Conservation (phyloP, 352 stramenopile genomes). For the Globisporangium acanthophoron region DNA sequence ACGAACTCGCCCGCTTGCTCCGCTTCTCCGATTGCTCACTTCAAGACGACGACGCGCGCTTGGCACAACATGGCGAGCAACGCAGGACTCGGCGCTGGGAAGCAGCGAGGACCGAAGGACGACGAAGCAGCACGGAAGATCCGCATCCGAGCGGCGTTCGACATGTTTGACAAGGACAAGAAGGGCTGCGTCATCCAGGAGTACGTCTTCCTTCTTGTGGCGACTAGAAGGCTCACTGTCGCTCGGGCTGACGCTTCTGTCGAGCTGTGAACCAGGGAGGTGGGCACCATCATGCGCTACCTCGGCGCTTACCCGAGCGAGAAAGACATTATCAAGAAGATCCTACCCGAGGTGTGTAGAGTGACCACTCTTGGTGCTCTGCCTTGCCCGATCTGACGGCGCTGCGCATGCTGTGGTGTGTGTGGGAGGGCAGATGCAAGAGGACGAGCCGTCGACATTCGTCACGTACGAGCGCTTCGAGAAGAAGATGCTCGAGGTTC, state of each 20-base stretch:
- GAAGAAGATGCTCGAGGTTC: constrained; percentile 91
- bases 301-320: constrained; percentile 88
- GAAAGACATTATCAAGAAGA: constrained; percentile 89
- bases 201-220: constrained; percentile 12
- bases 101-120: constrained; percentile 27
- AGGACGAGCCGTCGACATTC: constrained; percentile 87
- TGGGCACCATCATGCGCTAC: constrained; percentile 90
- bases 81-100: constrained; percentile 7
- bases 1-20: too few species aligned
- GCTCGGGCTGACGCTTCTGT: not conserved
- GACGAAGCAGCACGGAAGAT: constrained; percentile 41
- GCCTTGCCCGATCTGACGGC: not conserved
- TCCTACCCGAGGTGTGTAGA: constrained; percentile 75
- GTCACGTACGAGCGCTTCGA: constrained; percentile 90
- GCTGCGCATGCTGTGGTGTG: not conserved
- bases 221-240: too few species aligned
- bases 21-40: too few species aligned
- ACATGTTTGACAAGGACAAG: constrained; percentile 91
- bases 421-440: constrained; percentile 58
- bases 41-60: too few species aligned
- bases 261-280: constrained; percentile 42
- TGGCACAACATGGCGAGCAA: constrained; percentile 3
- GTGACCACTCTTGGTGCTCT: not conserved
- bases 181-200: constrained; percentile 88
- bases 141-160: constrained; percentile 79